phyloP scores from a whole-genome alignment of 805 yeast genomes.

The Nakazawaea anatomiae region DNA sequence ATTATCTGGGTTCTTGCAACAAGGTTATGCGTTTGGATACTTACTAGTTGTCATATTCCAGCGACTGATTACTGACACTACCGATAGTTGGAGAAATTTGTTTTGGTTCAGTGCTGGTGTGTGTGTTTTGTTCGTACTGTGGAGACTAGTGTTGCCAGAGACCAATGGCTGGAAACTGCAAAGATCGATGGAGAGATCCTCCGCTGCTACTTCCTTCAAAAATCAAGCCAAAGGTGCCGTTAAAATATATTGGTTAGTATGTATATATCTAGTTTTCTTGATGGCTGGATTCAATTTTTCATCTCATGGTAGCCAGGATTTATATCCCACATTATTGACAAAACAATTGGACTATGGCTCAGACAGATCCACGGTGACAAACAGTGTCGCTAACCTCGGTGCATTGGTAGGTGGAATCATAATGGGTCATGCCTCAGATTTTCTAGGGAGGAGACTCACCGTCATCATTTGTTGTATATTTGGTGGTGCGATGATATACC shows the following conservation, averaged over 20 bases:
- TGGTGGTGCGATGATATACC: constrained; percentile 60
- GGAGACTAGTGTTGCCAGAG: constrained; percentile 41
- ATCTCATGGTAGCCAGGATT: constrained; percentile 61
- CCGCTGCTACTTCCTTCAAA: constrained; percentile 25
- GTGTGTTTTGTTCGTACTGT: constrained; percentile 32
- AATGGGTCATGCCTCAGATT: constrained; percentile 49
- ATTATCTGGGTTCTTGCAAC: constrained; percentile 65
- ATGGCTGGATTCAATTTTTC: constrained; percentile 62
- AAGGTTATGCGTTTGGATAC: constrained; percentile 74
- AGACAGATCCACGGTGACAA: constrained; percentile 47
- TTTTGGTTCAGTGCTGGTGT: constrained; percentile 68
- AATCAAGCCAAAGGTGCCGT: constrained; percentile 27
- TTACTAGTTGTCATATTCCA: constrained; percentile 59
- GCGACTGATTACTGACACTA: constrained; percentile 53
- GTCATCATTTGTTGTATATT: constrained; percentile 44
- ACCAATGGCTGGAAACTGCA: constrained; percentile 37
- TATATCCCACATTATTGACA: constrained; percentile 49
- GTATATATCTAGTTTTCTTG: constrained; percentile 48
- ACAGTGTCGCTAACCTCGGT: constrained; percentile 53
- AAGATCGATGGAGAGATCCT: constrained; percentile 23
- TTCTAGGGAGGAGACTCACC: constrained; percentile 49
- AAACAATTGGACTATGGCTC: constrained; percentile 36
- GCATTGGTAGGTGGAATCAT: constrained; percentile 52
- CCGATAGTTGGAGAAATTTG: constrained; percentile 55
- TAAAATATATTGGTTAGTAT: constrained; percentile 50